Base-by-base conservation (phyloP, 768 basidiomycete genomes). In the Lactarius sp. region DNA sequence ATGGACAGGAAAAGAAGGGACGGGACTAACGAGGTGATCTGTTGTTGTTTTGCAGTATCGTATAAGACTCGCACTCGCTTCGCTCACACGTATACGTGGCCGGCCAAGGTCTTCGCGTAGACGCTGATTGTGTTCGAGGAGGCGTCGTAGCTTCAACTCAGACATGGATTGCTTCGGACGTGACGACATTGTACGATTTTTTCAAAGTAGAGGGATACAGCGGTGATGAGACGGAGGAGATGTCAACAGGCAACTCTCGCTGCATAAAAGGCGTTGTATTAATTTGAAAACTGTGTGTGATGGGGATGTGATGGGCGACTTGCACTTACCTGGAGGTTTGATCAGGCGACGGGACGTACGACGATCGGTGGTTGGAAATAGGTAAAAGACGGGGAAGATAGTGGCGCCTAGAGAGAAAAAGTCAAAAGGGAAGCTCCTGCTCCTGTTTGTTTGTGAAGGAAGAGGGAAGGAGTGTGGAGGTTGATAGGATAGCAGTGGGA, bases 81-180 rank as follows among this genome's bases (percentile, higher is more conserved):
- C 89, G 70, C 86, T 87, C 41, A 90, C 84, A 51, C 83, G 79
- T 67, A 88, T 81, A 64, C 89, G 76, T 13, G 88, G 88, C 61
- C 90, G 76, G 16, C 83, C 82, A 41, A 91, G 76, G 70, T 91
- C 90, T 70, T 91, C 89, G 65, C 82, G 76, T 58, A 91, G 74
- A 27, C 89, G 77, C 67, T 83, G 80, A 71, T 90, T 91, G 72
- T 91, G 89, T 73, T 91, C 89, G 39, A 83, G 77, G 60, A 91
- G 77, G 61, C 89, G 79, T n/a, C 89, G 81, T 61, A 90, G 84
- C 78, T 88, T 90, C 74, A 91, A 80, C 77, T 91, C 89, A 53
- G 86, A 85, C 86, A 88, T 88, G 69, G 86, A 85, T 71, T 86
- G 85, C 82, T 72, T 86, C 80, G 68, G 79, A 73, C 86, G 81